Conservation (phyloP, 2,329 filamentous ascomycete genomes). For the Pseudodiploospora longispora region DNA sequence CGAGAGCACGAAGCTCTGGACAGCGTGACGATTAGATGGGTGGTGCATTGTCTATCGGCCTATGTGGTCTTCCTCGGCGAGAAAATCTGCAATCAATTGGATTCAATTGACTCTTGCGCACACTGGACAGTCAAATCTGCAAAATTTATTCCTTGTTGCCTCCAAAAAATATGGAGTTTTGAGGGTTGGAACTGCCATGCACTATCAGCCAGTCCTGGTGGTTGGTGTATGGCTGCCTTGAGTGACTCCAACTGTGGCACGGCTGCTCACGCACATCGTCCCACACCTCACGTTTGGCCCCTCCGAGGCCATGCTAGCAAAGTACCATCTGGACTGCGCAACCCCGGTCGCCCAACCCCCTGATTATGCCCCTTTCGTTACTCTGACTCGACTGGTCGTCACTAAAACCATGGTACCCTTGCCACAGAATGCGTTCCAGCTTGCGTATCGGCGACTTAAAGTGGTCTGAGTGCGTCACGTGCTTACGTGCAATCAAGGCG, state of each 20-base stretch:
- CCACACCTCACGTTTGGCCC: conserved; percentile 4
- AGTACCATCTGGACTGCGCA: conserved; percentile 1
- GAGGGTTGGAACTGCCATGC: conserved; percentile 6
- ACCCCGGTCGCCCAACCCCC: neutral
- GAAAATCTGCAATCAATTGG: neutral
- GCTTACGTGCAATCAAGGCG: conserved; percentile 7
- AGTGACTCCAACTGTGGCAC: conserved; percentile 4
- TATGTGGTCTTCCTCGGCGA: neutral
- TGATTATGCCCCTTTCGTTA: neutral
- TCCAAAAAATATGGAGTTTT: neutral
- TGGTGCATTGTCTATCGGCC: neutral
- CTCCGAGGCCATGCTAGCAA: conserved; percentile 1
- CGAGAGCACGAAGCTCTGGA: conserved; percentile 1
- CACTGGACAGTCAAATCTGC: neutral
- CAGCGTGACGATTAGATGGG: conserved; percentile 8
- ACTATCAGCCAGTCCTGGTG: conserved; percentile 12
- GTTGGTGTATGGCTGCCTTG: conserved; percentile 9
- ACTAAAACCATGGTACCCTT: conserved; percentile 1
- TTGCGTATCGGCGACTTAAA: neutral
- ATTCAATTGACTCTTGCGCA: conserved; percentile 1
- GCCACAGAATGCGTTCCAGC: too few species aligned
- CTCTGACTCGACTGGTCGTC: conserved; percentile 4
- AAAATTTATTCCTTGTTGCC: neutral
- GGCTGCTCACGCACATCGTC: conserved; percentile 4
- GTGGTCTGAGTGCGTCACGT: conserved; percentile 5